Conservation (phyloP, 78 protist genomes). For the Isochrysis galbana region DNA sequence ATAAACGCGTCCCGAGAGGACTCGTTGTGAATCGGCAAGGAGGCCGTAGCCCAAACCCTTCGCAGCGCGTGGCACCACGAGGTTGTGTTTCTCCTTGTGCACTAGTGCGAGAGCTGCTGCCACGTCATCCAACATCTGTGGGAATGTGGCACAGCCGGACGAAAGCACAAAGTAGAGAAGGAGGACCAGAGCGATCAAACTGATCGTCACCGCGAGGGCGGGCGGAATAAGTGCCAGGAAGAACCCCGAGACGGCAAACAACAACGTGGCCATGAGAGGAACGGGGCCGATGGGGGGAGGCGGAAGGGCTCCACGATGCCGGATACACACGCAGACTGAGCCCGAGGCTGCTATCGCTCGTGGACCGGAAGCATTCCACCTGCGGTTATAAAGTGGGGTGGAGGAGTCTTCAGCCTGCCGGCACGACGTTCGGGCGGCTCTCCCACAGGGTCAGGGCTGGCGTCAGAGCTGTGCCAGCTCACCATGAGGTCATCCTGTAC, state of each 20-base stretch:
- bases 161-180: no score
- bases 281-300: no score
- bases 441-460: no score
- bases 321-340: neutral
- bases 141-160: neutral
- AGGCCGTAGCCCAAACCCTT: neutral
- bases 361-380: neutral
- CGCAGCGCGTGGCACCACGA: neutral
- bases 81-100: neutral
- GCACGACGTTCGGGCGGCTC: no score
- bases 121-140: neutral
- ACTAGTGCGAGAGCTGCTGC: neutral
- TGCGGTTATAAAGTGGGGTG: no score
- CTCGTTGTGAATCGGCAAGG: neutral
- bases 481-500: neutral
- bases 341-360: neutral
- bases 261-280: no score
- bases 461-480: no score
- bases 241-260: neutral
- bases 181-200: neutral
- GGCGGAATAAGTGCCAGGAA: neutral
- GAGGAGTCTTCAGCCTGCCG: no score
- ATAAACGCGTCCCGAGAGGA: neutral
- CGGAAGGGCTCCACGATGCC: constrained; percentile 5
- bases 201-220: neutral